Evolutionary conservation across 139 green algal genomes (phyloP).

Genomic region (Chlorella sorokiniana): DNA sequence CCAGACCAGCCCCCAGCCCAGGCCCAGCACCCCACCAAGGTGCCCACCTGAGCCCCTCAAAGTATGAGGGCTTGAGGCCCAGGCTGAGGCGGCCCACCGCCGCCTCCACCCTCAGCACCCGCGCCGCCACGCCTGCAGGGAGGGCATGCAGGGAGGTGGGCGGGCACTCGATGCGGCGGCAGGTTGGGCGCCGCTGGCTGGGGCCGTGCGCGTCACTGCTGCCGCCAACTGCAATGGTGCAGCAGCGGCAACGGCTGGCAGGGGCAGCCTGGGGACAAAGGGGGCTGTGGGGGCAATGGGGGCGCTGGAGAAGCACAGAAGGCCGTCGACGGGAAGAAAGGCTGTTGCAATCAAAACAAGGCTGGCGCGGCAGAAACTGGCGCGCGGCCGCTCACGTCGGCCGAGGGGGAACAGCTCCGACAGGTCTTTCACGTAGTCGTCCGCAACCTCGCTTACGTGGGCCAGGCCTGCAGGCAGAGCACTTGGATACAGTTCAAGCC

Average conservation of each 20-base stretch:
- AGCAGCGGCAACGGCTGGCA: no score
- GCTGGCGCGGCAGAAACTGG: background rate
- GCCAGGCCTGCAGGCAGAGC: conserved; percentile 71
- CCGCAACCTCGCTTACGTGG: conserved; percentile 82
- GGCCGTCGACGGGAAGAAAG: background rate
- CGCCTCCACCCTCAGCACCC: conserved; percentile 74
- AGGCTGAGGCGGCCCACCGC: conserved; percentile 65
- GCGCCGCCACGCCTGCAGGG: conserved; percentile 68
- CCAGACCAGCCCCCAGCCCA: background rate
- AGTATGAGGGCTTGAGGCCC: conserved; percentile 67
- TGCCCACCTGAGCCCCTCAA: conserved; percentile 41
- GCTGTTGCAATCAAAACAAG: background rate
- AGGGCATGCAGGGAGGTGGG: background rate
- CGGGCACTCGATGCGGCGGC: no score
- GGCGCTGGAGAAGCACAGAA: background rate
- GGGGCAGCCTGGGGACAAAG: no score
- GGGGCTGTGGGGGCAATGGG: no score
- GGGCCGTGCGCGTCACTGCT: background rate
- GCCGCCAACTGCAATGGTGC: no score
- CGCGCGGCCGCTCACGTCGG: conserved; percentile 39
- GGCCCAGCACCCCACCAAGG: background rate
- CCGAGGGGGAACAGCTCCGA: conserved; percentile 51
- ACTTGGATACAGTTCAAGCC: background rate
- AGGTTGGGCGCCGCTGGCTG: no score
- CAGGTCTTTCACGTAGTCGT: conserved; percentile 75